Percentiles rank a stretch among this genome's conserved stretches.
These are phyloP conservation scores for Aureobasidium sp. DNA, from an alignment of 2,329 filamentous ascomycete species.

Conservation along the genomic window DNA sequence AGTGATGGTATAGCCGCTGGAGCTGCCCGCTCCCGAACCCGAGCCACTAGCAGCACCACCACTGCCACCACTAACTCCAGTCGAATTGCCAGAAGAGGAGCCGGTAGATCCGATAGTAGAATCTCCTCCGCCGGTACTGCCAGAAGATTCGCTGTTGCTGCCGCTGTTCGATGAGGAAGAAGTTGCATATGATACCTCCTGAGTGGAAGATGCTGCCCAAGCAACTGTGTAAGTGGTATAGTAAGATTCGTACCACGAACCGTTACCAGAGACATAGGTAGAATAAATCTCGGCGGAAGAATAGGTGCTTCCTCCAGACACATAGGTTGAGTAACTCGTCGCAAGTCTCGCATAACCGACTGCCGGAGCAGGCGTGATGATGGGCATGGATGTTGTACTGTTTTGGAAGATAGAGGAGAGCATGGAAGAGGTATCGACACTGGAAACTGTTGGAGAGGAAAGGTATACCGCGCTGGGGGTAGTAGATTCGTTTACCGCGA, in stretches of 20 bases:
- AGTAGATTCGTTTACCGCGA: slow-evolving; percentile 17
- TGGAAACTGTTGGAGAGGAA: slow-evolving; percentile 13
- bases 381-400: slow-evolving; percentile 22
- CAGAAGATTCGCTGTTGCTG: slow-evolving; percentile 13
- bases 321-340: slow-evolving; percentile 21
- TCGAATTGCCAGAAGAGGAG: background rate
- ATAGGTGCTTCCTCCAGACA: slow-evolving; percentile 23
- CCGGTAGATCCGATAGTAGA: background rate
- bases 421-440: slow-evolving; percentile 16
- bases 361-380: slow-evolving; percentile 21
- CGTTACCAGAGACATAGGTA: slow-evolving; percentile 18
- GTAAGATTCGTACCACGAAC: slow-evolving; percentile 23
- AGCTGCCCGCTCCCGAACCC: background rate
- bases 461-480: slow-evolving; percentile 21
- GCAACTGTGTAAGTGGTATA: slow-evolving; percentile 21
- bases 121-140: slow-evolving; percentile 9
- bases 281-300: slow-evolving; percentile 22
- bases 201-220: slow-evolving; percentile 22
- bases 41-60: slow-evolving; percentile 12
- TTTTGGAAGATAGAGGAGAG: slow-evolving; percentile 20
- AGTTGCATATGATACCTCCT: slow-evolving; percentile 17
- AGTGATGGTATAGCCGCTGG: background rate
- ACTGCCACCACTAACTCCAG: background rate
- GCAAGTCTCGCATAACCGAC: slow-evolving; percentile 15
- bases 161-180: slow-evolving; percentile 15